phyloP scores from a whole-genome alignment of 2,329 filamentous ascomycete genomes.

The Diaporthe capsici region DNA sequence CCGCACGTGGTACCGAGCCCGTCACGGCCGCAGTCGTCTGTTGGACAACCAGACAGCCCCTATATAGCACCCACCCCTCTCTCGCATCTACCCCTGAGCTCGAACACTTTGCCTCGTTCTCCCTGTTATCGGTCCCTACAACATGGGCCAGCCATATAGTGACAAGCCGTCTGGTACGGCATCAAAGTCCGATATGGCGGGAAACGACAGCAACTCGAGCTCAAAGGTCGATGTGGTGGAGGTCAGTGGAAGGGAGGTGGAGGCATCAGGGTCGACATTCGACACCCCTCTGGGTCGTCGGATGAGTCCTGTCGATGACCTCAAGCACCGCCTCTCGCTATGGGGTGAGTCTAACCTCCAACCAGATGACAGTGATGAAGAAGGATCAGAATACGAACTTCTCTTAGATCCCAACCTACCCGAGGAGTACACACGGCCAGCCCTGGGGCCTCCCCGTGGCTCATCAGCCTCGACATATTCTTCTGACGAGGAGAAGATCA shows the following conservation, averaged over 20 bases:
- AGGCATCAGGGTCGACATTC: conserved; percentile 41
- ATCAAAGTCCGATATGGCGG: conserved; percentile 44
- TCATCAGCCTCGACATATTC: conserved; percentile 39
- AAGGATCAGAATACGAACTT: conserved; percentile 67
- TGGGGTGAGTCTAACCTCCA: conserved; percentile 58
- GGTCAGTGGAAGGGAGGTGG: conserved; percentile 49
- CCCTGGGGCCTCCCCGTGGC: conserved; percentile 40
- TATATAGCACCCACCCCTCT: conserved; percentile 45
- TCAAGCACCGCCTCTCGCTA: conserved; percentile 55
- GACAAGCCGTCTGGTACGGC: conserved; percentile 53
- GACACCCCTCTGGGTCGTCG: conserved; percentile 40
- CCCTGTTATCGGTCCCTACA: conserved; percentile 42
- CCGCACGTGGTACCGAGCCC: conserved; percentile 37
- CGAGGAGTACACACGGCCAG: conserved; percentile 57
- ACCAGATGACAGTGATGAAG: conserved; percentile 57
- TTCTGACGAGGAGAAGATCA: conserved; percentile 44
- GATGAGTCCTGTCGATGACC: conserved; percentile 49
- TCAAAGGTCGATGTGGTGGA: conserved; percentile 48
- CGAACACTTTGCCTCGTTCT: conserved; percentile 43
- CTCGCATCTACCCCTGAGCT: conserved; percentile 16
- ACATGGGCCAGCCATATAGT: conserved; percentile 51
- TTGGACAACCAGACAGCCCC: conserved; percentile 40
- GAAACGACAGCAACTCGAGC: conserved; percentile 47
- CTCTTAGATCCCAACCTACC: conserved; percentile 68
- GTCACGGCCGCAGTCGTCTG: conserved; percentile 27